Evolutionary conservation across 768 basidiomycete species (phyloP).

Genomic region (Lenzites betulinus): DNA sequence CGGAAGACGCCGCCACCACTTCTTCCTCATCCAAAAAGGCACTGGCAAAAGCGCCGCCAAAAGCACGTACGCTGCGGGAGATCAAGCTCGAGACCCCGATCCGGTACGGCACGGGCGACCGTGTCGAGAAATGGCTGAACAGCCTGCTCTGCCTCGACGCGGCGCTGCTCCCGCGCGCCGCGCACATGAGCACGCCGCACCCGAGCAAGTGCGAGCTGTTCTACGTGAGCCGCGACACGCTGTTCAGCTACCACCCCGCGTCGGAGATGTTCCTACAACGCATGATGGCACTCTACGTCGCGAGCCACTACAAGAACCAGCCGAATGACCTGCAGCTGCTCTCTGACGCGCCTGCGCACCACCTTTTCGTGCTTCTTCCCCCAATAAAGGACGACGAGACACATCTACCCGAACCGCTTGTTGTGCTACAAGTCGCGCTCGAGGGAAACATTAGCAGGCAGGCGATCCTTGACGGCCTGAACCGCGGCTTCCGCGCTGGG

Average conservation of each 20-base stretch:
- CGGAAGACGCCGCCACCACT: slow-evolving; percentile 46
- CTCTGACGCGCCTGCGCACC: slow-evolving; percentile 95
- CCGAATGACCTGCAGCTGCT: slow-evolving; percentile 98
- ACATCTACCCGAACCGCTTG: slow-evolving; percentile 92
- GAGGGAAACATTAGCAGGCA: slow-evolving; percentile 91
- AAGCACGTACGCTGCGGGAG: slow-evolving; percentile 82
- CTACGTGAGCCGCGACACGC: slow-evolving; percentile 92
- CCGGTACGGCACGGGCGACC: slow-evolving; percentile 84
- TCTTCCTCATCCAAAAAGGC: slow-evolving; percentile 55
- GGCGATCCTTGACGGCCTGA: slow-evolving; percentile 82
- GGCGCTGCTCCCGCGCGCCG: slow-evolving; percentile 53
- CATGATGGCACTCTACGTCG: slow-evolving; percentile 98
- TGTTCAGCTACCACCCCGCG: slow-evolving; percentile 97
- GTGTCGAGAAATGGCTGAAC: slow-evolving; percentile 95
- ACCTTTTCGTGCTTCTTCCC: slow-evolving; percentile 92
- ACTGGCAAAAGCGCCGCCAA: slow-evolving; percentile 54
- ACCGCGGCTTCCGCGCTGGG: slow-evolving; percentile 80
- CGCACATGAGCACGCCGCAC: slow-evolving; percentile 85
- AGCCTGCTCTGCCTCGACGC: slow-evolving; percentile 88
- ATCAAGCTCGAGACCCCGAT: slow-evolving; percentile 96
- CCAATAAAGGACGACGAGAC: slow-evolving; percentile 89
- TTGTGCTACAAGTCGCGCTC: slow-evolving; percentile 92
- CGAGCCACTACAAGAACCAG: slow-evolving; percentile 98
- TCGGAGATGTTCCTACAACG: slow-evolving; percentile 97
- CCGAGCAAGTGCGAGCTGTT: slow-evolving; percentile 93